phyloP scores from a whole-genome alignment of 768 basidiomycete genomes.

The Rhodotorula toruloides region DNA sequence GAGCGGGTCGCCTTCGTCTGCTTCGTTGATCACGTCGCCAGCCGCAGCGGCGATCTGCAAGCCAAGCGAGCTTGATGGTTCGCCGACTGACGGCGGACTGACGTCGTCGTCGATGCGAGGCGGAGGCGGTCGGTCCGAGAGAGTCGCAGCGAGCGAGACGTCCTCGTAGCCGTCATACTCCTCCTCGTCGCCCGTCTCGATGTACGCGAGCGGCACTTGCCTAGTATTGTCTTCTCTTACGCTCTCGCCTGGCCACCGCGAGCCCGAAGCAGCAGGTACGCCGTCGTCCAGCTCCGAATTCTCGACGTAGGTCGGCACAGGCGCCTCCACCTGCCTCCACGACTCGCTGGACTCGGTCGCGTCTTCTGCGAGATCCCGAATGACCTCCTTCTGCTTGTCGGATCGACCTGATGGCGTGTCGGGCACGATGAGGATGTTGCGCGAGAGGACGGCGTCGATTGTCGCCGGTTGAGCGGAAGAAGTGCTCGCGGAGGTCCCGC shows the following conservation, averaged over 20 bases:
- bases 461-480: too few species aligned
- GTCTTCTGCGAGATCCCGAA: background rate
- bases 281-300: conserved; percentile 15
- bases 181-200: conserved; percentile 14
- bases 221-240: background rate
- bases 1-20: background rate
- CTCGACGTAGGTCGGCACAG: conserved; percentile 34
- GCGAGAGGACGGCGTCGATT: conserved; percentile 17
- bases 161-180: conserved; percentile 44
- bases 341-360: background rate
- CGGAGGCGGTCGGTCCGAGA: conserved; percentile 17
- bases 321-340: conserved; percentile 23
- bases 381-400: conserved; percentile 33
- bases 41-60: background rate
- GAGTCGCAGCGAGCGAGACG: conserved; percentile 16
- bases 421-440: conserved; percentile 14
- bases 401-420: conserved; percentile 2
- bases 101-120: conserved; percentile 40
- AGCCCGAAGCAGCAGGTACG: background rate
- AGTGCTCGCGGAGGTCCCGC: background rate
- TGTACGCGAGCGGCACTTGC: background rate
- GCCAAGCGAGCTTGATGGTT: background rate
- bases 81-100: conserved; percentile 22
- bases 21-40: background rate
- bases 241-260: background rate